phyloP scores from a whole-genome alignment of 75 land plant genomes.

The Cunninghamia lanceolata region DNA sequence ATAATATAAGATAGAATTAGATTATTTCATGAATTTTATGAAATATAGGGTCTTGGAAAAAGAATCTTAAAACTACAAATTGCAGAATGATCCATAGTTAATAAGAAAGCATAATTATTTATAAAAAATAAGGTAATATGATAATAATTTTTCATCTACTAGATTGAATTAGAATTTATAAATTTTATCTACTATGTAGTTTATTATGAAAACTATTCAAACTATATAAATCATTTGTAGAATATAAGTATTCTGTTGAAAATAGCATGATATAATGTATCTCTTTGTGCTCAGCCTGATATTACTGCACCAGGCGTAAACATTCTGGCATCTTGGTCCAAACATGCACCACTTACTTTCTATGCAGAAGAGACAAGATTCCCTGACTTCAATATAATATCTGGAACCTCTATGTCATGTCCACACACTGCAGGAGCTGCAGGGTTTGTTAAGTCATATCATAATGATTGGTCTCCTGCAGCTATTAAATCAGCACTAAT shows the following conservation, averaged over 20 bases:
- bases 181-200: neutral
- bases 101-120: too few relatives aligned
- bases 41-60: too few relatives aligned
- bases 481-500: neutral
- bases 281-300: slow-evolving; percentile 33
- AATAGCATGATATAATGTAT: neutral
- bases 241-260: neutral
- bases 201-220: neutral
- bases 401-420: slow-evolving; percentile 41
- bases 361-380: slow-evolving; percentile 9
- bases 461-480: slow-evolving; percentile 40
- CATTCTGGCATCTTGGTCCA: slow-evolving; percentile 48
- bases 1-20: too few relatives aligned
- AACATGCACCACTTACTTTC: slow-evolving; percentile 21
- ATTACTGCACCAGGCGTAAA: slow-evolving; percentile 65
- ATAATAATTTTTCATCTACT: too few relatives aligned
- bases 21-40: too few relatives aligned
- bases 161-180: neutral
- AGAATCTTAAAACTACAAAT: too few relatives aligned
- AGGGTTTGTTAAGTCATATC: slow-evolving; percentile 41
- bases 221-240: neutral
- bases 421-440: slow-evolving; percentile 47
- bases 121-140: too few relatives aligned
- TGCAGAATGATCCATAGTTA: too few relatives aligned
- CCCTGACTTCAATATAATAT: slow-evolving; percentile 5